Base-by-base conservation (phyloP, 129 eudicot genomes). In the Lactuca saligna region DNA sequence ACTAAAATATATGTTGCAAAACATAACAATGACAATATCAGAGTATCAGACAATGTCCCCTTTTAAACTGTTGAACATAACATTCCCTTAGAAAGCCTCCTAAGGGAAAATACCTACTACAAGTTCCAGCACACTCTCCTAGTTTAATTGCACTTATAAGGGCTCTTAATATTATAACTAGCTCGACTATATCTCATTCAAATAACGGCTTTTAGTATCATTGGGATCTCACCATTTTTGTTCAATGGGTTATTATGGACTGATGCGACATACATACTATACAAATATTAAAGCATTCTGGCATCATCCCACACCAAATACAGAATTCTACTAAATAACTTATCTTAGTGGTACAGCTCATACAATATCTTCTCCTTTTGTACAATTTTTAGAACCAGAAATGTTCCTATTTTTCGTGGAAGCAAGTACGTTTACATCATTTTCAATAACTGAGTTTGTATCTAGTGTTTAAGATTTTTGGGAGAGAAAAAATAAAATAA, bases 271-370 rank as follows among this genome's bases (percentile, higher is more conserved):
- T 25, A 25, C 29, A 25, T 25, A 25, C 29, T 6, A 39, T 39
- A 39, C 46, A 39, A 39, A 39, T 5, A 39, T 39, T 5, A 5
- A 8, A 39, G 7, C 46, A 39, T 39, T 39, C 7, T 39, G 46
- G 31, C 49, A 41, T 34, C 37, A 61, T 61, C 65, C 48, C 7
- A 58, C 63, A 10, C 63, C 17, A 58, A 7, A 56, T 31, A 60
- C 1, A 25, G 17, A 38, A 39, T 17, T 32, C 57, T 49, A 66
- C 8, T n/a, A 20, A 10, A 32, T 42, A 46, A 25, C 25, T 10
- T 48, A 7, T 10, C 33, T 53, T 51, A 51, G 16, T 17, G 20
- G 17, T 6, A 49, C 37, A 39, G 8, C 46, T 39, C 46, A 53
- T 31, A 35, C 51, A 16, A 53, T 33, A 66, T n/a, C 44, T 15